Percentiles rank a stretch among this genome's conserved stretches.
phyloP scores from a whole-genome alignment of 331 rosid species.

The Rosa hybrid region DNA sequence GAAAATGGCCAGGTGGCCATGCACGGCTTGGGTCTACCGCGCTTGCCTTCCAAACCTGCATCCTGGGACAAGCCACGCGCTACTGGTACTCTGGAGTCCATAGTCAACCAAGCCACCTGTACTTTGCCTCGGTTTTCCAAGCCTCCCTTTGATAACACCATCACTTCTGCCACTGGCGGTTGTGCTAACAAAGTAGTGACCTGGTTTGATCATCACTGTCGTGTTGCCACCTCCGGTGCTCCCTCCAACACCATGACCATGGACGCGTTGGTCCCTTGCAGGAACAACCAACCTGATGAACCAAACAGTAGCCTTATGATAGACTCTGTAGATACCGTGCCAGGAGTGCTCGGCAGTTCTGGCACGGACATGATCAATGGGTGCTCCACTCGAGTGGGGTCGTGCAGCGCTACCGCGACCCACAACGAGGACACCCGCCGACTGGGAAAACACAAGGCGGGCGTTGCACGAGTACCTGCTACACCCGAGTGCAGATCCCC shows the following conservation, averaged over 20 bases:
- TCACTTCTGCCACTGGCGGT: neutral
- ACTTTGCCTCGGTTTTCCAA: slow-evolving; percentile 27
- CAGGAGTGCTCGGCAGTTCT: neutral
- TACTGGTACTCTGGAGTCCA: slow-evolving; percentile 80
- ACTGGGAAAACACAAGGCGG: slow-evolving; percentile 14
- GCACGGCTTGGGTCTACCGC: slow-evolving; percentile 78
- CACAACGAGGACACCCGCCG: slow-evolving; percentile 22
- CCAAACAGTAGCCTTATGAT: neutral
- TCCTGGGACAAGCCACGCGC: slow-evolving; percentile 89
- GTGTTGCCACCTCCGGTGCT: neutral
- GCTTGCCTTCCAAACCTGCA: slow-evolving; percentile 34
- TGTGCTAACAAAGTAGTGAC: slow-evolving; percentile 33
- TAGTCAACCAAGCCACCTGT: slow-evolving; percentile 78
- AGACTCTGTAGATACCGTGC: slow-evolving; percentile 22
- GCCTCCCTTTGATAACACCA: neutral
- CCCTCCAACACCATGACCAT: slow-evolving; percentile 35
- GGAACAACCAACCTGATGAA: slow-evolving; percentile 36
- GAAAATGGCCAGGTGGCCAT: slow-evolving; percentile 80
- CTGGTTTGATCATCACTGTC: slow-evolving; percentile 42
- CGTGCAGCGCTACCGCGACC: slow-evolving; percentile 34
- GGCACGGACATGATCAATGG: slow-evolving; percentile 33
- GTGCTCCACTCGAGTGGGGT: slow-evolving; percentile 47
- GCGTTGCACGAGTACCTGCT: slow-evolving; percentile 33
- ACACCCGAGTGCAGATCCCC: slow-evolving; percentile 42
- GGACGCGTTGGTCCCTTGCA: slow-evolving; percentile 85